phyloP scores from a whole-genome alignment of 73 alveolate species.

The Paramecium bursaria region DNA sequence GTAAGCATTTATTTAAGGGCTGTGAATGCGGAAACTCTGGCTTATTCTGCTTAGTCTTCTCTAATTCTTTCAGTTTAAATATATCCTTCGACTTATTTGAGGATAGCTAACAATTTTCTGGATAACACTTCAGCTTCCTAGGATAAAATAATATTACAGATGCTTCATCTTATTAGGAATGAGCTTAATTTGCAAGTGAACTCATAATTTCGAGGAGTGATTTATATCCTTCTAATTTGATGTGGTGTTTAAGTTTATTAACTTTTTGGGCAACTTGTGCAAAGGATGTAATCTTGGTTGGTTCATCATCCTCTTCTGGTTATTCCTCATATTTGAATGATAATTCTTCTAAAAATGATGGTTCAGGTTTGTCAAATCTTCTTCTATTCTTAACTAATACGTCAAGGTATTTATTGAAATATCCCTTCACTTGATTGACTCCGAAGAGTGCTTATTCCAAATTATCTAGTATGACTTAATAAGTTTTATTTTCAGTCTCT shows the following conservation, averaged over 20 bases:
- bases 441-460: slow-evolving; percentile 61
- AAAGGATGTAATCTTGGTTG: slow-evolving; percentile 8
- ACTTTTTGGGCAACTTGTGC: slow-evolving; percentile 26
- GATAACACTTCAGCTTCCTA: slow-evolving; percentile 54
- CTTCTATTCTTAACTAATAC: slow-evolving; percentile 39
- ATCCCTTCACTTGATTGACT: slow-evolving; percentile 60
- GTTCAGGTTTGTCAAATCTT: slow-evolving; percentile 61
- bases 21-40: background rate
- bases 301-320: slow-evolving; percentile 44
- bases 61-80: slow-evolving; percentile 59
- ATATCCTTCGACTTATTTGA: slow-evolving; percentile 38
- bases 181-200: slow-evolving; percentile 29
- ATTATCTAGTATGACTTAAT: slow-evolving; percentile 32
- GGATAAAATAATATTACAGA: no score
- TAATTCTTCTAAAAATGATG: slow-evolving; percentile 28
- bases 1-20: background rate
- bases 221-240: slow-evolving; percentile 44
- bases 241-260: slow-evolving; percentile 49
- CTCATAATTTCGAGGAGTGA: slow-evolving; percentile 53
- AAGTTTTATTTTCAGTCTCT: slow-evolving; percentile 26
- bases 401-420: slow-evolving; percentile 27
- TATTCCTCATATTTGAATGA: background rate
- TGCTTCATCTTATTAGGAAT: slow-evolving; percentile 31
- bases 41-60: slow-evolving; percentile 41
- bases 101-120: slow-evolving; percentile 32